These are phyloP conservation scores for Amauroascus niger DNA, from an alignment of 2,329 filamentous ascomycete genomes.

Conservation along the genomic window DNA sequence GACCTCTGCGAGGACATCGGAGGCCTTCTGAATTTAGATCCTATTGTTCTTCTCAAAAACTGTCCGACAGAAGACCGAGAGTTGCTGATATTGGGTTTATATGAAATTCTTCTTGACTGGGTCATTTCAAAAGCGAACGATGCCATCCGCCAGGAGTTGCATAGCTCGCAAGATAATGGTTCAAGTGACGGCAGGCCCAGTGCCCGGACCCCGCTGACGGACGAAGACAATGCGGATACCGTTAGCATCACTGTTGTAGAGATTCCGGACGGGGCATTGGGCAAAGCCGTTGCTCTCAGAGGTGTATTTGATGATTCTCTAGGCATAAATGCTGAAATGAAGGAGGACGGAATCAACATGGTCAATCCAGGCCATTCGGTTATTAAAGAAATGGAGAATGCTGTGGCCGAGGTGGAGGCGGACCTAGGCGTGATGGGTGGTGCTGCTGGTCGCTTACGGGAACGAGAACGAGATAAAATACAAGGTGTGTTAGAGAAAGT, in stretches of 20 bases:
- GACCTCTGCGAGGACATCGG: conserved; percentile 84
- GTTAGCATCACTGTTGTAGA: conserved; percentile 85
- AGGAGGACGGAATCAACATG: conserved; percentile 80
- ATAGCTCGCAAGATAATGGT: conserved; percentile 53
- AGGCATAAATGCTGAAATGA: conserved; percentile 96
- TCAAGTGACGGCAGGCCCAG: conserved; percentile 55
- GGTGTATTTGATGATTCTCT: conserved; percentile 86
- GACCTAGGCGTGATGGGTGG: conserved; percentile 68
- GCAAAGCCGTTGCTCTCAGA: conserved; percentile 79
- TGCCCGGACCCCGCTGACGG: conserved; percentile 54
- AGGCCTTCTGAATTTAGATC: conserved; percentile 74
- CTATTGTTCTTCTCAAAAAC: conserved; percentile 66
- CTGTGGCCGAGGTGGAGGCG: conserved; percentile 63
- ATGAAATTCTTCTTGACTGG: conserved; percentile 92
- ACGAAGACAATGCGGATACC: conserved; percentile 67
- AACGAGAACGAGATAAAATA: conserved; percentile 69
- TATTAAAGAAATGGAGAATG: conserved; percentile 74
- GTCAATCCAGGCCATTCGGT: conserved; percentile 67
- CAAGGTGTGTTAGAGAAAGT: conserved; percentile 80
- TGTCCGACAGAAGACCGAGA: conserved; percentile 77
- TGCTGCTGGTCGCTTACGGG: conserved; percentile 58
- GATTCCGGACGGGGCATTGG: conserved; percentile 66
- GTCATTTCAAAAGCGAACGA: conserved; percentile 82
- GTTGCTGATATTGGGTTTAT: conserved; percentile 73
- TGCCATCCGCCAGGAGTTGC: conserved; percentile 67